Evolutionary conservation across 768 basidiomycete species (phyloP).

Genomic region (Auricularia sp.): DNA sequence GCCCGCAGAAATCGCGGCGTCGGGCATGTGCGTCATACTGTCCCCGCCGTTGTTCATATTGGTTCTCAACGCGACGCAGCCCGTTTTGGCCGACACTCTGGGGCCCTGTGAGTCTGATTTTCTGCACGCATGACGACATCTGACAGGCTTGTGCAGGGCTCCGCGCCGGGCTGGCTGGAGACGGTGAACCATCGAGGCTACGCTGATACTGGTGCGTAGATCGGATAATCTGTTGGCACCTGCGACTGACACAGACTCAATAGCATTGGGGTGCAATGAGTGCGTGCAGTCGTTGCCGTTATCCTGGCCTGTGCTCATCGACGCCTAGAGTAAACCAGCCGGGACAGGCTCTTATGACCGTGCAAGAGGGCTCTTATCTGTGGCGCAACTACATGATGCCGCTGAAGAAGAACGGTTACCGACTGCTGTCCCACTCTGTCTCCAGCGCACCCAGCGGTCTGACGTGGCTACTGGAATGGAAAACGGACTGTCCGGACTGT

Average conservation of each 20-base stretch:
- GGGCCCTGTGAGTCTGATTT: not conserved
- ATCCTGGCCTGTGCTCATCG: too few species aligned
- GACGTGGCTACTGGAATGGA: constrained; percentile 55
- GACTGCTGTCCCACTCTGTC: constrained; percentile 55
- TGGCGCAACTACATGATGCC: constrained; percentile 59
- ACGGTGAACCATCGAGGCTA: constrained; percentile 36
- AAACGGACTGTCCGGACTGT: constrained; percentile 32
- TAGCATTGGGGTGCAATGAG: constrained; percentile 66
- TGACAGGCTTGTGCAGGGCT: constrained; percentile 44
- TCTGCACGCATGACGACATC: not conserved
- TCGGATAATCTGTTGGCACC: constrained; percentile 42
- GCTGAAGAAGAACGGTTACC: constrained; percentile 45
- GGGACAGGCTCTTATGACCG: constrained; percentile 51
- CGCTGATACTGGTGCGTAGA: constrained; percentile 62
- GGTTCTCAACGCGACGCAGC: too few species aligned
- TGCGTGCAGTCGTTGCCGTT: constrained; percentile 23
- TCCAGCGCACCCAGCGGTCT: constrained; percentile 51
- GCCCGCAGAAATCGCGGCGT: too few species aligned
- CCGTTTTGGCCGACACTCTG: not conserved
- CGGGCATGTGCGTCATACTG: not conserved
- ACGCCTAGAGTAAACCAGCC: constrained; percentile 54
- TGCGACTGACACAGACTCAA: constrained; percentile 38
- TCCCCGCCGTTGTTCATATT: not conserved
- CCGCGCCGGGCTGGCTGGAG: constrained; percentile 45
- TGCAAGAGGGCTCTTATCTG: constrained; percentile 37